Base-by-base conservation (phyloP, 106 monocot genomes). In the Triglochin maritima region DNA sequence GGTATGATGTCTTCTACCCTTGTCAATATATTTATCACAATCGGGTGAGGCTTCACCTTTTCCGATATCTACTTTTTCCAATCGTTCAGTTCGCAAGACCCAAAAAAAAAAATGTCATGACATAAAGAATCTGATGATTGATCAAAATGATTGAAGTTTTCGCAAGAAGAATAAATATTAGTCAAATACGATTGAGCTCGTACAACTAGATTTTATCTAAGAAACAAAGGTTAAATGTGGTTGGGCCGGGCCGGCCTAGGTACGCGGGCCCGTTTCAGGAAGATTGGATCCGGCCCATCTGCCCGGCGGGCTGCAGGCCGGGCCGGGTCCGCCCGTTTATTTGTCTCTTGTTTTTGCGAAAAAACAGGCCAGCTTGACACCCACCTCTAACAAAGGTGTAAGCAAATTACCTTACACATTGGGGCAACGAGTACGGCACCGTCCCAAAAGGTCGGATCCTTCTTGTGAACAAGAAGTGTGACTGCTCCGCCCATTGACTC, bases 401-500 rank as follows among this genome's bases (percentile, higher is more conserved):
- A n/a, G n/a, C n/a, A n/a, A n/a, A 16, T 4, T 68, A 90, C 96
- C 96, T 99, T 99, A 75, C 98, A 99, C 92, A 98, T 98, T 5
- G 98, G 98, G 0, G 98, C 98, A 3, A 89, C 88, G 45, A 98
- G 84, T 4, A 98, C 84, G 0, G 91, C 92, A 47, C 98, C 98
- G 54, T 92, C 88, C 88, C 88, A 98, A 53, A 86, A 98, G 4
- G 66, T 59, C 4, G 88, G 92, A 56, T 98, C 86, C 68, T 72
- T 79, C 45, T 73, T 65, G 70, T 98, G 98, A 7, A 98, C 79
- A 46, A 88, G 88, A 10, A 99, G 82, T 0, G 92, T 72, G 17
- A 92, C 92, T 2, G 98, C 92, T 0, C 98, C 98, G 6, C 98
- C 98, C 98, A 92, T 98, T n/a, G 98, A 99, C 79, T 99, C 98